Evolutionary conservation across 2,329 filamentous ascomycete species (phyloP).

Genomic region (Penicillium sp.): DNA sequence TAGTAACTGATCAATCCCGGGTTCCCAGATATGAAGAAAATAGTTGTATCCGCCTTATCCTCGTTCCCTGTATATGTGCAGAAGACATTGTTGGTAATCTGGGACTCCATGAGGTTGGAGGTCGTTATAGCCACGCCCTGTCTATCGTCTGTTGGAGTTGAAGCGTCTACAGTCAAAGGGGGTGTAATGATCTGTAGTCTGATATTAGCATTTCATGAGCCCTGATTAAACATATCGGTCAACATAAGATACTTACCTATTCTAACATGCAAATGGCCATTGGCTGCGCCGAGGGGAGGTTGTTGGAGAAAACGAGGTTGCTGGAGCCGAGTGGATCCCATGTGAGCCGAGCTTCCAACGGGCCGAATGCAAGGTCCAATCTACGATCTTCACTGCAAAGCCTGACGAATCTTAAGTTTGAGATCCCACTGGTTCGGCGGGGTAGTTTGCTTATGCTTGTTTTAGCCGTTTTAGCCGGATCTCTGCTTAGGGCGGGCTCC

Average conservation of each 20-base stretch:
- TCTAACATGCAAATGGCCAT: background rate
- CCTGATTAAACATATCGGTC: too few relatives aligned
- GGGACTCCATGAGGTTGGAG: constrained; percentile 20
- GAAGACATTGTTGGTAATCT: constrained; percentile 39
- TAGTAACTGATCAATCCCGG: constrained; percentile 57
- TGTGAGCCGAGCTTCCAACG: constrained; percentile 12
- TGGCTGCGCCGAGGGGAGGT: background rate
- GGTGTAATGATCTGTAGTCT: background rate
- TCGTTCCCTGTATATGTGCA: constrained; percentile 27
- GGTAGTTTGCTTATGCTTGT: background rate
- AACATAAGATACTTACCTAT: too few relatives aligned
- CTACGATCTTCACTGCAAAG: background rate
- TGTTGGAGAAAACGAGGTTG: constrained; percentile 8
- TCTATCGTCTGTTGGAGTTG: background rate
- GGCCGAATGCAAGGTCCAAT: background rate
- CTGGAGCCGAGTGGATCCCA: constrained; percentile 20
- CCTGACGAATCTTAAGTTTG: background rate
- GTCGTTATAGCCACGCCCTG: background rate
- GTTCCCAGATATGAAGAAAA: constrained; percentile 57
- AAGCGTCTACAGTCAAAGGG: background rate
- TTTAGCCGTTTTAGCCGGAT: background rate
- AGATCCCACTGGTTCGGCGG: background rate
- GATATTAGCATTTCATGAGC: background rate
- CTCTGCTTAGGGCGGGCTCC: background rate
- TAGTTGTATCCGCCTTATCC: constrained; percentile 24